Evolutionary conservation across 1,284 basidiomycete genomes (phyloP), one percentile per base, ranked within the genome.

Genomic region (Kalmanozyma brasiliensis): DNA sequence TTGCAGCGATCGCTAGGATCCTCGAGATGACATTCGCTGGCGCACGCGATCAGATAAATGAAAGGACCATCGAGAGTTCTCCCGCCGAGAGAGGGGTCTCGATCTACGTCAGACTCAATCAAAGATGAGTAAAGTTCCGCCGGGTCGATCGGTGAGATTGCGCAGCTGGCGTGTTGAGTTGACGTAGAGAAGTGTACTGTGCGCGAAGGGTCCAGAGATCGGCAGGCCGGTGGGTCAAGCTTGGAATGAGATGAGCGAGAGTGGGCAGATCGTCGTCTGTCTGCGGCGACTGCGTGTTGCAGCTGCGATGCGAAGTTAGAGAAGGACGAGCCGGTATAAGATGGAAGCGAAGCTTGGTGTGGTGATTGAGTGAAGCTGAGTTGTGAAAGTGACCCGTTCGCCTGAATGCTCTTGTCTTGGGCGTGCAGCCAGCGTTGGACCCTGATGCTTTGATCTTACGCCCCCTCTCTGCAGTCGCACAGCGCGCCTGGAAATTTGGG

Each of bases 361-460:
- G 16, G 9, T 19, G 47, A 23, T 30, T 14, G 29, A 37, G 34
- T n/a, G 20, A 17, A 32, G 10, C 29, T 40, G 20, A 29, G 37
- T 37, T 30, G 47, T 37, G 36, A 23, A 41, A 46, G 45, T 46
- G 45, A 35, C 33, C 45, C 45, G 45, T 46, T 36, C 45, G 45
- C 45, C 30, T 32, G 30, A 20, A 16, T 19, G 26, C 41, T 26
- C 8, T 36, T 45, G 13, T 23, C 20, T 35, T 35, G 26, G 7
- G 26, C n/a, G 26, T 29, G 26, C 26, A 29, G 26, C 26, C 20
- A 22, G 22, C 10, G 10, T 36, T 56, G 52, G 51, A 52, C 51
- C 42, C 51, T 45, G 41, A 43, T 34, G 40, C 16, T 29, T 36
- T 35, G 46, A n/a, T n/a, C n/a, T n/a, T n/a, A n/a, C n/a, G n/a